Base-by-base conservation (phyloP, 169 alveolate species). In the Sarcocystis neurona region DNA sequence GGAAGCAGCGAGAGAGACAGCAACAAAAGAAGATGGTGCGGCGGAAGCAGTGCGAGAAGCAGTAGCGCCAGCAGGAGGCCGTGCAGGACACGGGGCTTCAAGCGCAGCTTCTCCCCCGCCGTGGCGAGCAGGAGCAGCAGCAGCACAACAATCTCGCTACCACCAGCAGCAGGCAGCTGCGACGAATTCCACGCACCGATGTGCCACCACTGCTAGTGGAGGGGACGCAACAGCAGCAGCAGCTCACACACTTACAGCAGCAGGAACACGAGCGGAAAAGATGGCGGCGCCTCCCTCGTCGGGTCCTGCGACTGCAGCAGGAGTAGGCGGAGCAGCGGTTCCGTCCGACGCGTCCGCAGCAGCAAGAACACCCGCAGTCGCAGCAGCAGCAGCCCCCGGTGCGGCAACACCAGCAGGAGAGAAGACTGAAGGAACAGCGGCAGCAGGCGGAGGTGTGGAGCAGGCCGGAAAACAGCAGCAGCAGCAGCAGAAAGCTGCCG, bases 401-500 rank as follows among this genome's bases (percentile, higher is more conserved):
- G 75, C 75, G 5, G 75, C 75, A 12, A 37, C 75, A 12, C 41
- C 12, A 8, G 75, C 75, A 27, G 10, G 10, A 27, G 75, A n/a
- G 18, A 23, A 37, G 41, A 63, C 10, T 27, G 15, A 37, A n/a
- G 15, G 77, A n/a, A 23, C 41, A n/a, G 77, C 12, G 30, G 47
- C 50, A 27, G 68, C 44, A 50, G 27, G 60, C 44, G 82, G 30
- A 58, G 70, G n/a, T 41, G n/a, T 39, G 20, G 1, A 53, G 66
- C 84, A 75, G 41, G 66, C 39, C 27, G 43, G 1, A 2, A 18
- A 6, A n/a, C 79, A 10, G 43, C 56, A 37, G 53, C 53, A 20
- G 84, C 66, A 4, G 84, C 58, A 4, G 43, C 47, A 27, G 84
- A 66, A 77, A 15, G 85, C 41, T 23, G 44, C 46, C 63, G 66